These are phyloP conservation scores for Ceratopteris richardii DNA, from an alignment of 75 land plant genomes.

Conservation along the genomic window DNA sequence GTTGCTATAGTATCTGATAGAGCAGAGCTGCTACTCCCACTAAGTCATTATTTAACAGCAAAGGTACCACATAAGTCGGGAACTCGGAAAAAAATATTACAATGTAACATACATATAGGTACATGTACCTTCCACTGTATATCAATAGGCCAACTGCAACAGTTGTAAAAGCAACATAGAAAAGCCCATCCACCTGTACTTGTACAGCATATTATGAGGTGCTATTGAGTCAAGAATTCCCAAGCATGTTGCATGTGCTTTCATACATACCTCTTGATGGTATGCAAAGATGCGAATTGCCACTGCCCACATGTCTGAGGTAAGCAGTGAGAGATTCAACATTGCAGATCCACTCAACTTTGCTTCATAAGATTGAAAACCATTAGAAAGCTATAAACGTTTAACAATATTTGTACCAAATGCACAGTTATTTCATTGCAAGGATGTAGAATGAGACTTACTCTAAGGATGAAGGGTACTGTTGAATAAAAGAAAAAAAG, in stretches of 20 bases:
- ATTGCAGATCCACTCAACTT: slow-evolving; percentile 87
- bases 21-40: too few relatives aligned
- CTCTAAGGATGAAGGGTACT: slow-evolving; percentile 72
- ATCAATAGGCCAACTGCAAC: slow-evolving; percentile 68
- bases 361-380: neutral
- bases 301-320: slow-evolving; percentile 99
- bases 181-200: slow-evolving; percentile 83
- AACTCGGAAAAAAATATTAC: too few relatives aligned
- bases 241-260: neutral
- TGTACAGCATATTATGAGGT: neutral
- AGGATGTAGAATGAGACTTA: slow-evolving; percentile 4
- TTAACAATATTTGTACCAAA: neutral
- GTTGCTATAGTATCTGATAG: too few relatives aligned
- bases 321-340: slow-evolving; percentile 82
- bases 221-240: neutral
- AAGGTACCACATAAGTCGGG: too few relatives aligned
- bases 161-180: slow-evolving; percentile 70
- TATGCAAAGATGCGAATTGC: slow-evolving; percentile 79
- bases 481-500: slow-evolving; percentile 68
- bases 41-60: too few relatives aligned
- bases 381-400: neutral
- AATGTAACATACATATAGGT: too few relatives aligned
- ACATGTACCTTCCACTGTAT: slow-evolving; percentile 47
- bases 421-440: neutral
- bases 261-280: slow-evolving; percentile 50